Evolutionary conservation across 345 rosid species (phyloP), one percentile per base, ranked within the genome.

Genomic region (Corchorus capsularis): DNA sequence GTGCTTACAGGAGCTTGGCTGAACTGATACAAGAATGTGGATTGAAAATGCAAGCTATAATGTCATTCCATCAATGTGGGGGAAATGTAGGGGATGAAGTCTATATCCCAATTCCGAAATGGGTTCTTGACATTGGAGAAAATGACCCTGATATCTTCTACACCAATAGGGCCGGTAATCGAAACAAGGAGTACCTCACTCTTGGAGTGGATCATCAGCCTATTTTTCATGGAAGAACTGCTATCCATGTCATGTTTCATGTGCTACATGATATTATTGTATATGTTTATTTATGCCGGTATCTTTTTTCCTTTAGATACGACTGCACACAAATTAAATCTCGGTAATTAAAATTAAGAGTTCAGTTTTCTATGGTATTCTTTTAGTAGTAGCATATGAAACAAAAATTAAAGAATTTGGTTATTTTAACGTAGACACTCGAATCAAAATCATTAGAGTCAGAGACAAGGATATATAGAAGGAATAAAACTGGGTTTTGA

Each of bases 1-100:
- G 79, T 53, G 97, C 93, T 63, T 94, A 94, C 77, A 83, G 92
- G 83, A 83, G 83, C 83, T 79, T 92, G 71, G 89, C 92, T 60
- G 71, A 83, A 63, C 77, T 91, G 16, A 72, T 92, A 63, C 84
- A 79, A 19, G 68, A 79, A 77, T 83, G 82, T 63, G 89, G 79
- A 19, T 81, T 91, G 41, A 94, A 90, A 70, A 70, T 91, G 60
- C 95, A 92, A 81, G 93, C 92, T 6, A 92, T 90, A 77, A 92
- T 91, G 97, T 92, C 98, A 0, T 90, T 91, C 69, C 97, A 92
- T 78, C 98, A 86, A 61, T 94, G 97, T 53, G 97, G 98, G 7
- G 97, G 97, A 47, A 94, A 94, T 76, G 73, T 94, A 0, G 96
- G 98, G 14, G 97, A 94, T 76, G 79, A n/a, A 39, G 92, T 92